Evolutionary conservation across 2,329 filamentous ascomycete genomes (phyloP).

Genomic region (Paecilomyces fulvus): DNA sequence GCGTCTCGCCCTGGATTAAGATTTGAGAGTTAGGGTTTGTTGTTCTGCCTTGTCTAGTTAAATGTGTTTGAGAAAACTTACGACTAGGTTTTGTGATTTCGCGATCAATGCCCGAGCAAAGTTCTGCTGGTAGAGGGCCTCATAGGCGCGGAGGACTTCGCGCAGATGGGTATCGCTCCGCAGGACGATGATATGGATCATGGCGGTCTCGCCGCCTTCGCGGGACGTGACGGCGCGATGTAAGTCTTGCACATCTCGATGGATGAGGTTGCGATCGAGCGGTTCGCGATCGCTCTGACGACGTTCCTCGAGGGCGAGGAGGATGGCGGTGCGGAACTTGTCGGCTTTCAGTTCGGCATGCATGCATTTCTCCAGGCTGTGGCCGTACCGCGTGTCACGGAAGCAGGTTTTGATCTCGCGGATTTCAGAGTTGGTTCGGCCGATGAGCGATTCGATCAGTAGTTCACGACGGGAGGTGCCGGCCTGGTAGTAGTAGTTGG

Average conservation of each 20-base stretch:
- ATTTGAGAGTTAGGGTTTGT: conserved; percentile 7
- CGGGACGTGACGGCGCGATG: conserved; percentile 56
- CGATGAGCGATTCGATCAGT: conserved; percentile 88
- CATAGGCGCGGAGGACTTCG: conserved; percentile 71
- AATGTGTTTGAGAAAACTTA: conserved; percentile 44
- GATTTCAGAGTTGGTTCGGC: conserved; percentile 80
- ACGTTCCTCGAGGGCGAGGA: conserved; percentile 73
- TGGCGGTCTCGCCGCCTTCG: conserved; percentile 76
- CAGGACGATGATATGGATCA: conserved; percentile 75
- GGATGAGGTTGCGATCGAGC: conserved; percentile 52
- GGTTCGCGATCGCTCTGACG: conserved; percentile 74
- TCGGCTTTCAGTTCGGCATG: conserved; percentile 86
- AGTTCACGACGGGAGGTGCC: conserved; percentile 78
- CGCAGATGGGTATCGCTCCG: conserved; percentile 74
- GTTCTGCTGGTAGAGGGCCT: conserved; percentile 63
- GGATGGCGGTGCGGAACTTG: conserved; percentile 85
- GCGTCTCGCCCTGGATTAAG: conserved; percentile 81
- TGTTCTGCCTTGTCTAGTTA: not conserved
- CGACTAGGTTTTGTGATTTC: conserved; percentile 86
- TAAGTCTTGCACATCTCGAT: conserved; percentile 65
- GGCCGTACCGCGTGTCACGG: conserved; percentile 81
- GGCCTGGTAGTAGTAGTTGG: conserved; percentile 94
- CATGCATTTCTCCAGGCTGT: conserved; percentile 78
- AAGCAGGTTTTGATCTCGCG: conserved; percentile 79
- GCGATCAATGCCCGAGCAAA: conserved; percentile 80